Evolutionary conservation across 371 early-diverging fungal genomes (phyloP).

Genomic region (Lichtheimia hyalospora): DNA sequence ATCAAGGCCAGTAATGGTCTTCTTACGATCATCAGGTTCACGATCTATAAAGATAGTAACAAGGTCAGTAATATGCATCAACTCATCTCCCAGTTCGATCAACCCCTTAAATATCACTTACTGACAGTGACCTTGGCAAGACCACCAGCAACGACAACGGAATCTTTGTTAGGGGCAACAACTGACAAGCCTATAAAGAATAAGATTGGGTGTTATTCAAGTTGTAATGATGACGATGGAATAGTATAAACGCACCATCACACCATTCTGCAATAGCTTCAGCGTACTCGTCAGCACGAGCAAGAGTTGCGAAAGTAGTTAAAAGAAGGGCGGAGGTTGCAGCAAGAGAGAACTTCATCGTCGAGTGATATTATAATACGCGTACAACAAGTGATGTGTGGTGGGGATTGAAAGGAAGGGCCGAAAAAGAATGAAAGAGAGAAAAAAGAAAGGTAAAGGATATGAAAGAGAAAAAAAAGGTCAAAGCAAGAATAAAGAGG

Average conservation of each 20-base stretch:
- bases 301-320: conserved; percentile 28
- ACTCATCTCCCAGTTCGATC: too few species aligned
- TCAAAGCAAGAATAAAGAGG: background rate
- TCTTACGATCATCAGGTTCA: conserved; percentile 22
- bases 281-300: conserved; percentile 41
- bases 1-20: conserved; percentile 46
- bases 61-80: background rate
- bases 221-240: background rate
- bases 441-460: conserved; percentile 9
- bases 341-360: conserved; percentile 52
- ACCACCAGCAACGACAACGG: conserved; percentile 34
- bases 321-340: conserved; percentile 41
- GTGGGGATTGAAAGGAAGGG: conserved; percentile 10
- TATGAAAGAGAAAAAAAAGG: conserved; percentile 1
- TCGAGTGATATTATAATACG: conserved; percentile 1
- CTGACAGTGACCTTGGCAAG: conserved; percentile 34
- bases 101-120: conserved; percentile 14
- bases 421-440: conserved; percentile 7
- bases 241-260: conserved; percentile 20
- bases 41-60: conserved; percentile 7
- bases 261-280: conserved; percentile 47
- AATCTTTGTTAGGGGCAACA: conserved; percentile 10
- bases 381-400: conserved; percentile 7
- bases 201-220: background rate
- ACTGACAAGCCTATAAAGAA: conserved; percentile 15